Conservation (phyloP, 768 basidiomycete genomes). For the Amanita brunnescens region DNA sequence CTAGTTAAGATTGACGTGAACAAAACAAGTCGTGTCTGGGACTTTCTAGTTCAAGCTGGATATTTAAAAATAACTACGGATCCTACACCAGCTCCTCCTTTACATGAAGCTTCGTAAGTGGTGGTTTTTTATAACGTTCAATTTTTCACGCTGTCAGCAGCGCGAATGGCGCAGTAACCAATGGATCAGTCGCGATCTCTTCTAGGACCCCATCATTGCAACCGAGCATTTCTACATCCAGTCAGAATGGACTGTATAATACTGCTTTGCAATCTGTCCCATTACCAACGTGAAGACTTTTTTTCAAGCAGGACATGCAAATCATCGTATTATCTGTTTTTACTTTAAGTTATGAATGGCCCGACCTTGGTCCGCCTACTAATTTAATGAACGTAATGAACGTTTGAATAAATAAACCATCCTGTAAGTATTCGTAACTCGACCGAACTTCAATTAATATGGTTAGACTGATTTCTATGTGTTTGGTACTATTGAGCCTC, state of each 20-base stretch:
- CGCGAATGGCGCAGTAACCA: background rate
- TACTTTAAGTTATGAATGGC: background rate
- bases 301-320: no score
- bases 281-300: slow-evolving; percentile 7
- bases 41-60: slow-evolving; percentile 82
- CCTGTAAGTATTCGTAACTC: background rate
- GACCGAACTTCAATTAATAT: background rate
- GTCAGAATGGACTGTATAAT: slow-evolving; percentile 29
- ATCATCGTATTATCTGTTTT: background rate
- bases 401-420: no score
- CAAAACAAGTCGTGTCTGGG: slow-evolving; percentile 89
- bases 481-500: slow-evolving; percentile 1
- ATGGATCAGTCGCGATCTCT: background rate
- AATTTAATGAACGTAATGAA: background rate
- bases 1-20: slow-evolving; percentile 90
- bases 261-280: slow-evolving; percentile 24
- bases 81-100: background rate
- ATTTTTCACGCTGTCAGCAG: background rate
- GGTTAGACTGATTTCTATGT: background rate
- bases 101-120: slow-evolving; percentile 2
- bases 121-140: background rate
- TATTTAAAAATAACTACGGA: slow-evolving; percentile 66
- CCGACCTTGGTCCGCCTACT: background rate
- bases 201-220: slow-evolving; percentile 1
- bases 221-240: slow-evolving; percentile 20